These are phyloP conservation scores for Lactifluus subvellereus DNA, from an alignment of 768 basidiomycete genomes.

Conservation along the genomic window DNA sequence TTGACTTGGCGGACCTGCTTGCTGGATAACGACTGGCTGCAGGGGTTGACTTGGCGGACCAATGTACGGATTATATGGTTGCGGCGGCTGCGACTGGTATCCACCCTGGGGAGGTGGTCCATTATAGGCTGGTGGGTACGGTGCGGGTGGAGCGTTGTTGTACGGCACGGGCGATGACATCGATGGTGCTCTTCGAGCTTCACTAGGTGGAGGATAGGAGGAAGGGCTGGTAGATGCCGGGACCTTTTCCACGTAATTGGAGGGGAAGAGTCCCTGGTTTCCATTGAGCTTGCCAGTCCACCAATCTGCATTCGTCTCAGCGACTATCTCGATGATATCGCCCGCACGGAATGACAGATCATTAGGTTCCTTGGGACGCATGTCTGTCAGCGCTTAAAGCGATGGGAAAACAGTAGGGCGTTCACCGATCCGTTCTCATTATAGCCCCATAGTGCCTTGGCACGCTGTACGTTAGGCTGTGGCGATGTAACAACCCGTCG, in stretches of 20 bases:
- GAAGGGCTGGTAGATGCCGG: constrained; percentile 22
- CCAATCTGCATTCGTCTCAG: constrained; percentile 83
- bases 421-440: constrained; percentile 51
- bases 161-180: constrained; percentile 17
- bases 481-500: constrained; percentile 24
- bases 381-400: constrained; percentile 1
- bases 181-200: constrained; percentile 2
- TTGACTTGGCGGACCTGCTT: constrained; percentile 23
- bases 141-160: constrained; percentile 32
- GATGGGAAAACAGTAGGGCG: constrained; percentile 1
- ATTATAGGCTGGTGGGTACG: constrained; percentile 33
- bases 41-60: constrained; percentile 24
- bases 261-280: constrained; percentile 70
- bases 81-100: constrained; percentile 25
- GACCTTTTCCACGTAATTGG: constrained; percentile 64
- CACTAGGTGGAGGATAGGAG: constrained; percentile 21
- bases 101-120: constrained; percentile 25
- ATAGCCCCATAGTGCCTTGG: constrained; percentile 61
- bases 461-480: constrained; percentile 31
- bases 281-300: constrained; percentile 69
- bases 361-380: constrained; percentile 53
- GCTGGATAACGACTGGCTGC: constrained; percentile 21
- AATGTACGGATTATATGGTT: constrained; percentile 17
- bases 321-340: constrained; percentile 71
- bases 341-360: constrained; percentile 74